Conservation (phyloP, 495 filamentous ascomycete species). For the Articulospora tetracladia region DNA sequence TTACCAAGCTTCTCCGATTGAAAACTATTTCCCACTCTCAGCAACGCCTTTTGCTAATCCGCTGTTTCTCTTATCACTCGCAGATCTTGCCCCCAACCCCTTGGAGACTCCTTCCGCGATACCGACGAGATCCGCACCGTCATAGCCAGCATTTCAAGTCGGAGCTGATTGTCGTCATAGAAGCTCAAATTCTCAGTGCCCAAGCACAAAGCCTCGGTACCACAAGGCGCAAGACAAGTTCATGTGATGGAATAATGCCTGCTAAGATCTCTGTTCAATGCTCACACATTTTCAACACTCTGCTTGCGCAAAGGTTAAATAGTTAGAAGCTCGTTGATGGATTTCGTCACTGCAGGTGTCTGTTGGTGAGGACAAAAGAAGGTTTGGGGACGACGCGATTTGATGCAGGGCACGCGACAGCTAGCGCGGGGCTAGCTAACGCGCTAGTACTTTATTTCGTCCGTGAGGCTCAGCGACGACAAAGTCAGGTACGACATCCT, state of each 20-base stretch:
- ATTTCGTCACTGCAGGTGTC: conserved; percentile 28
- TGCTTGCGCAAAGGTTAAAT: conserved; percentile 16
- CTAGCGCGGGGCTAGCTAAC: conserved; percentile 8
- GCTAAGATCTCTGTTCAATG: conserved; percentile 39
- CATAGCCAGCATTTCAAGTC: conserved; percentile 19
- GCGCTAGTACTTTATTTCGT: conserved; percentile 1
- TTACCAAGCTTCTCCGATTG: conserved; percentile 48
- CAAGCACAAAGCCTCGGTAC: conserved; percentile 14
- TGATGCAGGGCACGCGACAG: conserved; percentile 14
- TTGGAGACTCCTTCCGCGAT: conserved; percentile 3
- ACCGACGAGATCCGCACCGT: conserved; percentile 2
- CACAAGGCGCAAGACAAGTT: background rate
- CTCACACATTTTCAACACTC: conserved; percentile 26
- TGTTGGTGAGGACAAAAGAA: conserved; percentile 3
- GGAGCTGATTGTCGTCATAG: conserved; percentile 23
- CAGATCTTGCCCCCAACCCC: conserved; percentile 10
- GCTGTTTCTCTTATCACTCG: conserved; percentile 9
- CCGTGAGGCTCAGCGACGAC: conserved; percentile 21
- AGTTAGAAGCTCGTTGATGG: conserved; percentile 20
- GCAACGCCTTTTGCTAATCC: conserved; percentile 11
- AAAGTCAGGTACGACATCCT: conserved; percentile 8
- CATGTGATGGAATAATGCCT: conserved; percentile 8
- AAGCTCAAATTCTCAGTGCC: conserved; percentile 3
- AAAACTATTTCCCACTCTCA: conserved; percentile 46
- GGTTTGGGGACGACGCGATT: conserved; percentile 18